phyloP scores from a whole-genome alignment of 495 filamentous ascomycete genomes.

The Cercophora samala region DNA sequence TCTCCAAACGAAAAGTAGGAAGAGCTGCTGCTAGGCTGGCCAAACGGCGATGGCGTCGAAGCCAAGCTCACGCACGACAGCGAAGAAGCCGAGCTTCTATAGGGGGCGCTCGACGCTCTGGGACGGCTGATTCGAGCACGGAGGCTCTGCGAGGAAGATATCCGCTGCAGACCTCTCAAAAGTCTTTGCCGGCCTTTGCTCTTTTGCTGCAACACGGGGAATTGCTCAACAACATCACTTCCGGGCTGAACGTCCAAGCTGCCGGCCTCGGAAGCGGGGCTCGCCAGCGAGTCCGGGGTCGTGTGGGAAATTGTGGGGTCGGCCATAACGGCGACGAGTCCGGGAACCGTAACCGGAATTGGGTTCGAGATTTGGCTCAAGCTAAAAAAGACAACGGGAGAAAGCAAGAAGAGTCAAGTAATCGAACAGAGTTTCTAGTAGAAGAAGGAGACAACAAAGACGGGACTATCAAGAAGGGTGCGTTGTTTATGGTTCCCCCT shows the following conservation, averaged over 20 bases:
- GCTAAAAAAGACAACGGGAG: background rate
- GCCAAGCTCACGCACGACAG: slow-evolving; percentile 84
- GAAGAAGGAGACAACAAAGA: background rate
- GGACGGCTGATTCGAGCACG: slow-evolving; percentile 57
- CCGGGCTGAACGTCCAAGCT: background rate
- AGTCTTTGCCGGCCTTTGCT: slow-evolving; percentile 71
- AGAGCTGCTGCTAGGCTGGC: slow-evolving; percentile 49
- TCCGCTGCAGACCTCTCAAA: slow-evolving; percentile 76
- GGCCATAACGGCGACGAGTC: slow-evolving; percentile 24
- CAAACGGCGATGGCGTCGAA: slow-evolving; percentile 54
- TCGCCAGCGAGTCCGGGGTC: slow-evolving; percentile 10
- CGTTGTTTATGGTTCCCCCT: slow-evolving; percentile 6
- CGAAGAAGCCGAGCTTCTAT: slow-evolving; percentile 40
- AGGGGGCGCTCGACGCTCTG: slow-evolving; percentile 65
- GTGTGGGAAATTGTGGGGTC: slow-evolving; percentile 17
- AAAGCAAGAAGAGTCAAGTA: background rate
- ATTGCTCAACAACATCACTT: background rate
- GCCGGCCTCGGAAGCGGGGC: slow-evolving; percentile 17
- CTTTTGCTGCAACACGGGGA: slow-evolving; percentile 45
- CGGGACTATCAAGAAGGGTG: background rate
- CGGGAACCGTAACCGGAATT: background rate
- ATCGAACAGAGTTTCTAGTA: background rate
- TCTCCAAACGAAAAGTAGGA: slow-evolving; percentile 57
- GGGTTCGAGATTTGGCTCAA: background rate
- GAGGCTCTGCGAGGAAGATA: slow-evolving; percentile 82